Base-by-base conservation (phyloP, 768 basidiomycete genomes). In the Mycena rebaudengoi region DNA sequence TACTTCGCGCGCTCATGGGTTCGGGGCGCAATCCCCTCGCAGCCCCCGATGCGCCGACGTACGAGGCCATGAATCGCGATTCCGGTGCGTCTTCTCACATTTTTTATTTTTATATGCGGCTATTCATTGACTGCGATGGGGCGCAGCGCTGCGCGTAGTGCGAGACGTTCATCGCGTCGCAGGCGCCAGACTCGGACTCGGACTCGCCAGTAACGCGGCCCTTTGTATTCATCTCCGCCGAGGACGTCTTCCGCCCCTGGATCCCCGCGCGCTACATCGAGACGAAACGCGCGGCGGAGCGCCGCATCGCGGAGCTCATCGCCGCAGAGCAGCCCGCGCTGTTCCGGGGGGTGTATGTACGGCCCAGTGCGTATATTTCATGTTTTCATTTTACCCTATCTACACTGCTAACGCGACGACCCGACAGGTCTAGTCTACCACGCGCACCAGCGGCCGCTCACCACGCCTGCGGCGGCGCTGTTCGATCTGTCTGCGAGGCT, bases 151-250 rank as follows among this genome's bases (percentile, higher is more conserved):
- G 54, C 83, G 85, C 35, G 91, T 96, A n/a, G 41, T 92, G 95
- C 71, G 86, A 92, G 71, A 87, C 92, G 7, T 93, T 92, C 72
- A 68, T 91, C 21, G 76, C 81, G 25, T 86, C 86, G 16, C 73
- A 80, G 41, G 71, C 72, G 52, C 59, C 41, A 28, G 69, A 65
- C 68, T 67, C 63, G 56, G 53, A 65, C 68, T 57, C 73, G 53
- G 70, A 65, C 62, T 64, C 69, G 59, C n/a, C n/a, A n/a, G n/a
- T n/a, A n/a, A 78, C 82, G 48, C 85, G 89, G 55, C 86, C 90
- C n/a, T 99, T 99, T 76, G 85, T 99, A 39, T 99, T 93, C 78
- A 83, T 99, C 59, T 99, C 98, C 49, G 98, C 98, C 7, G 97
- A 97, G 72, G 95, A 96, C 74, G 87, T 97, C 46, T 95, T 89